Base-by-base conservation (phyloP, 2,329 filamentous ascomycete genomes). In the Fusarium sp. region DNA sequence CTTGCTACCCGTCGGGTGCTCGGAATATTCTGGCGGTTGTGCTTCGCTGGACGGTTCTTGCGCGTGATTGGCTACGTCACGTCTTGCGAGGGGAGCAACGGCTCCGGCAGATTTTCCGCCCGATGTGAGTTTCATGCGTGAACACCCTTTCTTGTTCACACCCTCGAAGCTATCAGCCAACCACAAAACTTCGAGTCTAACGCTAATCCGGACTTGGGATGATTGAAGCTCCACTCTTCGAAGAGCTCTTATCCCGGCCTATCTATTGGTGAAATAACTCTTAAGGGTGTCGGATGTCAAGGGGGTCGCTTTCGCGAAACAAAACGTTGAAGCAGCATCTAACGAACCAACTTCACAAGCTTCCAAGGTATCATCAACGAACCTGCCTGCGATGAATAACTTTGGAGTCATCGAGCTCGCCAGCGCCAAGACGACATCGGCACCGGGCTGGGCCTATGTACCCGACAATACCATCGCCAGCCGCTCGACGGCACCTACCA, bases 371-470 rank as follows among this genome's bases (percentile, higher is more conserved):
- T 34, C 49, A 44, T 58, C 13, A 33, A 10, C 14, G n/a, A 44
- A 10, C 18, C 20, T 27, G 56, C 58, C 20, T 27, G 58, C 58
- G 50, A 90, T 89, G 85, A 86, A 88, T 76, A 88, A 89, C 74
- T 90, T 91, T 72, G 91, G 92, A 74, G 93, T 98, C 74, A 90
- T 96, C 80, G 91, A 97, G 73, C 83, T 97, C 62, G 91, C 93
- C 34, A 89, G 88, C 75, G 83, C 89, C 27, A 89, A 88, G 66
- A 89, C 89, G 14, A 87, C 88, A 46, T 83, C 86, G 46, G 91
- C 93, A 1, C 93, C 95, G 1, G 95, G 95, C 75, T 98, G 93
- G 91, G 93, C 93, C 11, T 97, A 97, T 78, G 92, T 97, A 1
- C 90, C 93, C 29, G 93, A 97, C 76, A 89, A 87, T 77, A 86